Percentiles rank a stretch among this genome's conserved stretches.
Evolutionary conservation across 1,284 basidiomycete genomes (phyloP).

Genomic region (Sanghuangporus sanghuang): DNA sequence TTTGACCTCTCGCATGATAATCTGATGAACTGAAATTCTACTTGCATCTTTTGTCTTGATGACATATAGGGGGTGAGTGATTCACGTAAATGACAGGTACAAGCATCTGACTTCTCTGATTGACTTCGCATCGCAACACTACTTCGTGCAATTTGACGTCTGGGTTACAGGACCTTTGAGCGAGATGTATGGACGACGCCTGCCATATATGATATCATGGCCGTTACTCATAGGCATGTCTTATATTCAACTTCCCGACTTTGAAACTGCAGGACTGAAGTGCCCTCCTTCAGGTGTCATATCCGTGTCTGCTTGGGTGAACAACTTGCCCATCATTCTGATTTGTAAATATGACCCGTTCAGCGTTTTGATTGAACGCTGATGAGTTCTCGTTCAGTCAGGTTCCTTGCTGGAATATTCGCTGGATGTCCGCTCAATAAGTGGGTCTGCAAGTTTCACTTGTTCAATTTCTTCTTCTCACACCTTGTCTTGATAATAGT

Average conservation of each 20-base stretch:
- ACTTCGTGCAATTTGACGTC: neutral
- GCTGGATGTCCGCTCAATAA: conserved; percentile 21
- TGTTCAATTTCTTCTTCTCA: neutral
- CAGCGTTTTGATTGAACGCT: neutral
- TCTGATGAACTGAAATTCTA: neutral
- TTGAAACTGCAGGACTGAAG: no score
- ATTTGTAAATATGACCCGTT: conserved; percentile 17
- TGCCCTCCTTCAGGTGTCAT: conserved; percentile 10
- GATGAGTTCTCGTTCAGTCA: conserved; percentile 13
- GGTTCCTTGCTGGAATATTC: conserved; percentile 21
- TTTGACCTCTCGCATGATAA: neutral
- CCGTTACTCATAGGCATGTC: conserved; percentile 22
- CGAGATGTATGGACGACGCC: conserved; percentile 23
- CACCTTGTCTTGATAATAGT: neutral
- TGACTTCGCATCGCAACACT: neutral
- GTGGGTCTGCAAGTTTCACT: conserved; percentile 7
- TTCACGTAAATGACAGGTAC: neutral
- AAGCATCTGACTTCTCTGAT: conserved; percentile 13
- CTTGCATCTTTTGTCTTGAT: neutral
- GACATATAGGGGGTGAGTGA: neutral
- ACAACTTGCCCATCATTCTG: conserved; percentile 21
- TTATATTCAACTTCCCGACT: neutral
- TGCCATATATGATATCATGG: conserved; percentile 24
- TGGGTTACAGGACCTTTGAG: conserved; percentile 22
- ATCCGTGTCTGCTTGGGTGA: conserved; percentile 21